Base-by-base conservation (phyloP, 768 basidiomycete genomes). In the Gelatoporia subvermispora region DNA sequence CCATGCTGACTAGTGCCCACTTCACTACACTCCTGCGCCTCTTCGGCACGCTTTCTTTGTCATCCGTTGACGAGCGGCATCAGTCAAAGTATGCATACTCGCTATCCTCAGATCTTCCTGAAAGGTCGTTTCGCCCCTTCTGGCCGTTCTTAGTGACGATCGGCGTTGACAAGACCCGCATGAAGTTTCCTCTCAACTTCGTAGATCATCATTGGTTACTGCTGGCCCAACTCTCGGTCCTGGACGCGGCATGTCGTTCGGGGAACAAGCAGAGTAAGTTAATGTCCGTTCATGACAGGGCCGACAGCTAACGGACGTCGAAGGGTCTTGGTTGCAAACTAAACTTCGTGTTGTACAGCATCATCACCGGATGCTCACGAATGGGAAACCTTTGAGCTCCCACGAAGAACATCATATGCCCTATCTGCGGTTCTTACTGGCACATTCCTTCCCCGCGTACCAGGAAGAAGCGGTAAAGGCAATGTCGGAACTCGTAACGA, bases 171-270 rank as follows among this genome's bases (percentile, higher is more conserved):
- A 83, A 82, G 61, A 54, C 60, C 34, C 48, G 52, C 31, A 49
- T 65, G n/a, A 66, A 63, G 34, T 60, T 68, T 48, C 15, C 49
- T 8, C 53, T 65, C 25, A 60, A 51, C 15, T 63, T 67, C 37
- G 67, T 72, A n/a, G 82, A 85, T 58, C 69, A 72, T 41, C 85
- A 78, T 61, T 86, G 84, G 84, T 59, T 78, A 41, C 77, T 85
- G 76, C 73, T 66, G 28, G 75, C 74, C 11, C 57, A 67, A 24
- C 63, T 79, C 8, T 69, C 67, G 17, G 44, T 31, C 28, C 28
- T 31, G 5, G 28, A 31, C 28, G 28, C 13, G 13, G 28, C 28
- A 7, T 31, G 28, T 31, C 28, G 28, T 13, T 31, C 28, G 7
- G 13, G n/a, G 28, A 7, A 31, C 28, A 31, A 5, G 28, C 28